Base-by-base conservation (phyloP, 148 eudicot species). In the Rhododendron simsii region DNA sequence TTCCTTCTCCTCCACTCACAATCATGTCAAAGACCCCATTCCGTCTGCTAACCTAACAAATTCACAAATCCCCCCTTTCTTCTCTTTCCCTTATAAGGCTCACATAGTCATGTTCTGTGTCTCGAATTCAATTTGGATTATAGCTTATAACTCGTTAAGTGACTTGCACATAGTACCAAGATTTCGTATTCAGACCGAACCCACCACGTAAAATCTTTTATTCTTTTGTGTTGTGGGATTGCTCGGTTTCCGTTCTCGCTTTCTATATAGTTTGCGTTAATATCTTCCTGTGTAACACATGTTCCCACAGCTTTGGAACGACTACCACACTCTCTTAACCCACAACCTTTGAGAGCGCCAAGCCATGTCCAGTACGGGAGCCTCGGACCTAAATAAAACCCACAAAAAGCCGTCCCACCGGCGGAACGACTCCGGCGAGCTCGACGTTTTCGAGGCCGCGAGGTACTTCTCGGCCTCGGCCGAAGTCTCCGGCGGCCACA, bases 401-500 rank as follows among this genome's bases (percentile, higher is more conserved):
- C 28, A 59, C 88, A 92, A 91, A 51, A 92, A 87, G 73, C 85
- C 89, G 4, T 85, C 63, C 78, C 93, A 94, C 83, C 86, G 89
- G 76, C 89, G 93, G 57, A 81, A 90, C 61, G 90, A 91, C 86
- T 95, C 99, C 55, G 94, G 90, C 4, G 98, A 97, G 89, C 91
- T 97, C 33, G 98, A 93, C 59, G 98, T 95, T 5, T 97, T 97
- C 85, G 96, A 93, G 89, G 98, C 98, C 0, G 89, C 97, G 0
- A 90, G 92, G 5, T 97, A 95, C 83, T 97, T 93, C 91, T 91
- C 96, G 82, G 81, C 86, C 41, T 78, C 87, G 86, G 89, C 89
- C 77, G 94, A 92, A 74, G 87, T 85, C 57, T 81, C 76, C 7
- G 51, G 82, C 1, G 57, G 82, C 0, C 51, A n/a, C 67, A 23